Base-by-base conservation (phyloP, 2,329 filamentous ascomycete species). In the Emmonsiellopsis sp. region DNA sequence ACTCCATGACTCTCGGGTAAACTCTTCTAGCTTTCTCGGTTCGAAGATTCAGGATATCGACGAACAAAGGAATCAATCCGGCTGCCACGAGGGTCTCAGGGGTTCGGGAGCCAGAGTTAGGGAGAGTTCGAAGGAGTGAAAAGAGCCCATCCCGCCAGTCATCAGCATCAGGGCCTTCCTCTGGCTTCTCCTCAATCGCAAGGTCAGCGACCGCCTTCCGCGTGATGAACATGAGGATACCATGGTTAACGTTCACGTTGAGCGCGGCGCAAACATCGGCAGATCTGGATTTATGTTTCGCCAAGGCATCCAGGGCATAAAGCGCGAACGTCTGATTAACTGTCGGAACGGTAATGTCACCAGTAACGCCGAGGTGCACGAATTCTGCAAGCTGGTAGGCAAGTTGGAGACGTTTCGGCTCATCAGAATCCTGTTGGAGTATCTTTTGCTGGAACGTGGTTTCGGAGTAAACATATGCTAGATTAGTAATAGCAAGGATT, bases 171-270 rank as follows among this genome's bases (percentile, higher is more conserved):
- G 81, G 81, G 53, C 81, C 78, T 58, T 83, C 78, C 21, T 80
- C 77, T 11, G 69, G 67, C 40, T 82, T 76, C 55, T 76, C 71
- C 53, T 85, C 81, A 49, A 74, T 74, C 54, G 79, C 83, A 73
- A 98, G 85, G 58, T 90, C 87, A 14, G 86, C 85, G 54, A 97
- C 87, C 8, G 90, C 88, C 69, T 95, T 96, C 53, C 92, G 83
- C 49, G 95, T 86, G 60, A 96, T 81, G 64, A 96, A 97, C 60
- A 97, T 86, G 44, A 99, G 78, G 33, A 97, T 86, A 11, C 93
- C 94, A 62, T 98, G 94, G 62, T 95, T 97, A 39, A 97, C 92
- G 61, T 92, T 95, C 52, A 94, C 88, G 63, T 90, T 95, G 42
- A 99, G 75, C n/a, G 93, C 90, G 42, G 88, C 84, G 58, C 90